These are phyloP conservation scores for Oryza glaberrima DNA, from an alignment of 176 grass and related monocot species.

Conservation along the genomic window DNA sequence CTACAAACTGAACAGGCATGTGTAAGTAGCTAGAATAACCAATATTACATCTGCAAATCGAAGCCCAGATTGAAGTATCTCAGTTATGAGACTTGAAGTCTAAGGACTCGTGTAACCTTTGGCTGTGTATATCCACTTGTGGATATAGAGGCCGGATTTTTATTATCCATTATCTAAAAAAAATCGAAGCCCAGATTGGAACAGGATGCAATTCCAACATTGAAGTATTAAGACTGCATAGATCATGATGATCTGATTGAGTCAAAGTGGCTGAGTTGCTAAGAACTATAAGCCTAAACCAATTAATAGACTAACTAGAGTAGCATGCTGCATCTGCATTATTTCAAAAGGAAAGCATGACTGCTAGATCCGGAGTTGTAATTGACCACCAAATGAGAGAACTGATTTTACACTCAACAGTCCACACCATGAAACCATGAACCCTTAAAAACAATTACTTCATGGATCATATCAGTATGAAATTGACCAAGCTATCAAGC, in stretches of 20 bases:
- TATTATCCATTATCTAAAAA: too few species aligned
- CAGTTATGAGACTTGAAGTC: too few species aligned
- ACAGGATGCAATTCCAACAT: background rate
- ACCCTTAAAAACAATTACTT: conserved; percentile 12
- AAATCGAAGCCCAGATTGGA: background rate
- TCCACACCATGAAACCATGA: background rate
- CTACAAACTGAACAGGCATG: conserved; percentile 62
- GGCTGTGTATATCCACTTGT: too few species aligned
- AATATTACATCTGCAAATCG: background rate
- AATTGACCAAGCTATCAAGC: background rate
- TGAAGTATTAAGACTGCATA: background rate
- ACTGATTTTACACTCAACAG: background rate
- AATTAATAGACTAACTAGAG: background rate
- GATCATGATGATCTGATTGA: background rate
- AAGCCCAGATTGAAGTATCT: background rate
- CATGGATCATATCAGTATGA: background rate
- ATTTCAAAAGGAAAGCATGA: conserved; percentile 14
- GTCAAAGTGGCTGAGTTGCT: background rate
- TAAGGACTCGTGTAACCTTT: too few species aligned
- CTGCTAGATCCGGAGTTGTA: background rate
- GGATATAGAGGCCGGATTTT: too few species aligned
- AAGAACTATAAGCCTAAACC: background rate
- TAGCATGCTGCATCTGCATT: background rate
- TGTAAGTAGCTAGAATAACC: conserved; percentile 31
- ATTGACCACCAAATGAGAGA: conserved; percentile 12